Evolutionary conservation across 768 basidiomycete species (phyloP).

Genomic region (Exsudoporus frostii): DNA sequence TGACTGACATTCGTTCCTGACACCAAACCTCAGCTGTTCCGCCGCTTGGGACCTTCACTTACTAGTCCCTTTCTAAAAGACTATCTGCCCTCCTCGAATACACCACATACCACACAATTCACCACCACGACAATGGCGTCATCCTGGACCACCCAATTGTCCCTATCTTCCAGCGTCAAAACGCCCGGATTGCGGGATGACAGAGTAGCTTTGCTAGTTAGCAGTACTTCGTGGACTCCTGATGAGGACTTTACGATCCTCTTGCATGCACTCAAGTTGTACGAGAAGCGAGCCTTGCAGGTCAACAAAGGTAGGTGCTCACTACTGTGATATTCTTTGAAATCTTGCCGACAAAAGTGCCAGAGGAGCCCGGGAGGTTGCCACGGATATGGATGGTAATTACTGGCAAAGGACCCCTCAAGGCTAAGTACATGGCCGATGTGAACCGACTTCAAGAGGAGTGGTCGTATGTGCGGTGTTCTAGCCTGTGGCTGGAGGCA

Average conservation of each 20-base stretch:
- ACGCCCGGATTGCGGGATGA: conserved; percentile 59
- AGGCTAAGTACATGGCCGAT: conserved; percentile 67
- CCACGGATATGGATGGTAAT: conserved; percentile 82
- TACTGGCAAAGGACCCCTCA: conserved; percentile 87
- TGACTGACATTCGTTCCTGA: neutral
- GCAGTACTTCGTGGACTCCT: conserved; percentile 95
- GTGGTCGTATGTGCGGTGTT: conserved; percentile 78
- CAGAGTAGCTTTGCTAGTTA: conserved; percentile 83
- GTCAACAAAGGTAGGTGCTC: conserved; percentile 17
- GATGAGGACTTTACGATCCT: conserved; percentile 94
- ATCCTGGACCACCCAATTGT: conserved; percentile 21
- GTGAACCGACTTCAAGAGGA: conserved; percentile 52
- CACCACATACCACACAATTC: conserved; percentile 60
- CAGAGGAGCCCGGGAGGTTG: conserved; percentile 35
- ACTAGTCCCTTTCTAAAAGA: conserved; percentile 34
- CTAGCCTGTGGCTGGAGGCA: conserved; percentile 84
- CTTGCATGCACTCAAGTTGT: conserved; percentile 65
- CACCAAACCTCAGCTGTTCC: conserved; percentile 42
- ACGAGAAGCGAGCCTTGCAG: conserved; percentile 56
- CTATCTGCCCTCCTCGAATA: conserved; percentile 52
- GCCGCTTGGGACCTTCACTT: conserved; percentile 42
- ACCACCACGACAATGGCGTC: conserved; percentile 40
- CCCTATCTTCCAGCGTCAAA: conserved; percentile 15
- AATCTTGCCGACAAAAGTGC: neutral
- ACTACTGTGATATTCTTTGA: neutral